Evolutionary conservation across 805 yeast species (phyloP).

Genomic region (Yamadazyma tumulicola): DNA sequence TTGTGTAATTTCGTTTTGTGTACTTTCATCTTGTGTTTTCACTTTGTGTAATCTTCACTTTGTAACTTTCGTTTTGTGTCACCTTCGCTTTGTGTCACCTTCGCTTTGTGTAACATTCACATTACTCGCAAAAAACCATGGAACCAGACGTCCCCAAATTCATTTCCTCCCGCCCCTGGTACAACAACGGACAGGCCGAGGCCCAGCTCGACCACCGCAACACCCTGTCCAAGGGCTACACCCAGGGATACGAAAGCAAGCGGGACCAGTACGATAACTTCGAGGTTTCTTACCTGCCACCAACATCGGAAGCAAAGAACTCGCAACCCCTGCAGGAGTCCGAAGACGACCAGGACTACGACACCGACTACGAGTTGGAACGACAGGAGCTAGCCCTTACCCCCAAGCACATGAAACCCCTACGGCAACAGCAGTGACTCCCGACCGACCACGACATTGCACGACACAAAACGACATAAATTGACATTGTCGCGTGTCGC

Average conservation of each 20-base stretch:
- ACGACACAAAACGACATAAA: too few relatives aligned
- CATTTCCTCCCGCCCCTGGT: conserved; percentile 40
- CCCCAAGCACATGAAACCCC: too few relatives aligned
- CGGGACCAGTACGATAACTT: conserved; percentile 84
- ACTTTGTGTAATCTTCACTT: too few relatives aligned
- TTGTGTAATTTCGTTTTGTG: too few relatives aligned
- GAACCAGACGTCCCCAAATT: conserved; percentile 34
- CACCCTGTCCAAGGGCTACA: conserved; percentile 21
- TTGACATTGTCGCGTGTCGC: too few relatives aligned
- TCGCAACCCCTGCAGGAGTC: conserved; percentile 40
- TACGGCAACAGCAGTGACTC: too few relatives aligned
- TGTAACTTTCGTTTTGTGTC: too few relatives aligned
- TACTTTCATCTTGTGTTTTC: too few relatives aligned
- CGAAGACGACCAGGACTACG: conserved; percentile 19
- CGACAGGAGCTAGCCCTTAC: conserved; percentile 34
- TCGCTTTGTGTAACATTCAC: too few relatives aligned
- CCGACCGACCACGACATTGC: too few relatives aligned
- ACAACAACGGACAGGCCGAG: conserved; percentile 16
- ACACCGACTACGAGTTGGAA: conserved; percentile 30
- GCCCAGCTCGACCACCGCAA: conserved; percentile 34
- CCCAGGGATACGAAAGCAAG: conserved; percentile 63
- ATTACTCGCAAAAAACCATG: too few relatives aligned
- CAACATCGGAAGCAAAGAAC: conserved; percentile 30
- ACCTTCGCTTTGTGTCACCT: too few relatives aligned
- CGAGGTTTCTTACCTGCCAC: conserved; percentile 45